Base-by-base conservation (phyloP, 2,329 filamentous ascomycete species). In the Hypoxylon sp. region DNA sequence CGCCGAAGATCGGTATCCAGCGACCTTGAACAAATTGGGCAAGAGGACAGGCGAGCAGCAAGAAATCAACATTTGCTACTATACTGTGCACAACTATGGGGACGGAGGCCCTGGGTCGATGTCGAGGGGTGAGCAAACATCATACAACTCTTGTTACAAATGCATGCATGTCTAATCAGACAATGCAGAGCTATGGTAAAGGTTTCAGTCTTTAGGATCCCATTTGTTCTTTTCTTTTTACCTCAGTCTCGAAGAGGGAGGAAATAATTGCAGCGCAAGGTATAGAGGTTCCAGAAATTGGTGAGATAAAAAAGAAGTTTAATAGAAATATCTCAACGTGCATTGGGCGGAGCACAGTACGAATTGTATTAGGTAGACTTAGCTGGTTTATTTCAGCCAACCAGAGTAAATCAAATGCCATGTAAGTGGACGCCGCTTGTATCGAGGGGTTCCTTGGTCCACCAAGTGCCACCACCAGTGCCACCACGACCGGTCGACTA, bases 11-110 rank as follows among this genome's bases (percentile, higher is more conserved):
- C 70, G 68, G 65, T 64, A 69, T 67, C 60, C 50, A 71, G 55
- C 48, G 56, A 54, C 48, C 57, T 70, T 69, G 50, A 59, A 67
- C 70, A 60, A 62, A 72, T 65, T 64, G 58, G 70, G 70, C 51
- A 72, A 72, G 60, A 65, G 67, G 70, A 72, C 68, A 72, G 68
- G 50, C 68, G 70, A 72, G 68, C 67, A 72, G 19, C 37, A 22
- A 48, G 11, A 50, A 51, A 46, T 10, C 37, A 22, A 39, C 5
- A 53, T 53, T 42, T 48, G 50, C 22, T 58, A 13, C 55, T 22
- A 39, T 58, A 61, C 52, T 53, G 60, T 67, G 61, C 46, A 24
- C 10, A 51, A 48, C 24, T 14, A 57, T 3, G n/a, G 26, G 22
- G 35, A 37, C 33, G 46, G 51, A 51, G 53, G 42, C 24, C 13